Evolutionary conservation across 257 asterid genomes (phyloP).

Genomic region (Thymus quinquecostatus): DNA sequence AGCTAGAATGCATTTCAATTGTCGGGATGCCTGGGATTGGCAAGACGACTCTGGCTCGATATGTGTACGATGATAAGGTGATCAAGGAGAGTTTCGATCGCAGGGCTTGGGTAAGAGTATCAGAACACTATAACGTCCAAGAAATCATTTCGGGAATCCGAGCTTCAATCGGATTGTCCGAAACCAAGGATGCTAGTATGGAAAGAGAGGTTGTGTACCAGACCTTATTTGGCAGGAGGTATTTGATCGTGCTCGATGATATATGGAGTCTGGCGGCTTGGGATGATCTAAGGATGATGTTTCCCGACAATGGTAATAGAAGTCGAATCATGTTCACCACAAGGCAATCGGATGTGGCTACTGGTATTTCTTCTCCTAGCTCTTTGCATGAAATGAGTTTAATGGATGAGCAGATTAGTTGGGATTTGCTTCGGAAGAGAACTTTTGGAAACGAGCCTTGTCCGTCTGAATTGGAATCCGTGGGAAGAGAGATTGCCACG

Average conservation of each 20-base stretch:
- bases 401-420: constrained; percentile 10
- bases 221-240: neutral
- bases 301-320: neutral
- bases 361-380: neutral
- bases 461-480: neutral
- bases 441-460: constrained; percentile 15
- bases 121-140: neutral
- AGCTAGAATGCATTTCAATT: neutral
- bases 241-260: constrained; percentile 27
- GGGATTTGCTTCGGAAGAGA: constrained; percentile 12
- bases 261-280: constrained; percentile 21
- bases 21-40: constrained; percentile 24
- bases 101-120: constrained; percentile 3
- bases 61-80: neutral
- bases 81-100: neutral
- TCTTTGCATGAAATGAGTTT: constrained; percentile 4
- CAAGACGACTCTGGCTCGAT: constrained; percentile 10
- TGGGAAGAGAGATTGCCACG: constrained; percentile 10
- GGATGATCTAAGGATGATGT: constrained; percentile 1
- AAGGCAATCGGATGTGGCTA: constrained; percentile 18
- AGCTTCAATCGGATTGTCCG: constrained; percentile 14
- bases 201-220: neutral
- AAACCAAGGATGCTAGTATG: neutral
- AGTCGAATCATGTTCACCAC: constrained; percentile 30
- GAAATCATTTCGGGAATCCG: neutral